Conservation (phyloP, 2,329 filamentous ascomycete species). For the Claviceps sp. region DNA sequence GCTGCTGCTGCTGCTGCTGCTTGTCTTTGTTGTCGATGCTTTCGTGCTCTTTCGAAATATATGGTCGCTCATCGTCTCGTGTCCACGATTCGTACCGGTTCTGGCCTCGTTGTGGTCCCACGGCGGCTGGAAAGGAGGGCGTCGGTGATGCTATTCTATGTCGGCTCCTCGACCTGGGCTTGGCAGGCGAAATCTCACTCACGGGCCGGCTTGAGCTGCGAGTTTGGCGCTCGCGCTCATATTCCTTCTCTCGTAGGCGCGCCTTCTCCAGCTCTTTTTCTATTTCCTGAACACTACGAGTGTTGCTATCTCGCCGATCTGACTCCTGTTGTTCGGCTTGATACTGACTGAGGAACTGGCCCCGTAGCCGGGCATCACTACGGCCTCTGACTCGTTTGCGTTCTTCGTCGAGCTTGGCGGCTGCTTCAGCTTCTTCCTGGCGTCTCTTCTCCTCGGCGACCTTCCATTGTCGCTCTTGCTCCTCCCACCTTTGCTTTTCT, state of each 20-base stretch:
- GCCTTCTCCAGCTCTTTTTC: conserved; percentile 56
- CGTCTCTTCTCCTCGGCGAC: conserved; percentile 59
- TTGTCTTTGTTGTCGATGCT: conserved; percentile 8
- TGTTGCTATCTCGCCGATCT: conserved; percentile 16
- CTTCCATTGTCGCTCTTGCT: conserved; percentile 65
- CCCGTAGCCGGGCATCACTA: conserved; percentile 57
- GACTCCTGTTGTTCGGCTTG: conserved; percentile 47
- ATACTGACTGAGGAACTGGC: conserved; percentile 80
- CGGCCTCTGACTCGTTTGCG: conserved; percentile 46
- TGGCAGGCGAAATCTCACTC: conserved; percentile 6
- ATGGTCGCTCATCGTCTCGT: conserved; percentile 50
- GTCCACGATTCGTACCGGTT: conserved; percentile 50
- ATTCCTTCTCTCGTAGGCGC: conserved; percentile 48
- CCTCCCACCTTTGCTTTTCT: conserved; percentile 63
- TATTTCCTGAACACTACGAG: conserved; percentile 54
- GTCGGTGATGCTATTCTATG: conserved; percentile 3
- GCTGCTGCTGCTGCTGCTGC: conserved; percentile 13
- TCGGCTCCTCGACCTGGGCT: conserved; percentile 14
- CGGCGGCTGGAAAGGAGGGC: not conserved
- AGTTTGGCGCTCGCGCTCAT: conserved; percentile 43
- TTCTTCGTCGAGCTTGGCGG: conserved; percentile 53
- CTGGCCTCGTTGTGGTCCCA: conserved; percentile 11
- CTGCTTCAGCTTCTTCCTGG: conserved; percentile 59
- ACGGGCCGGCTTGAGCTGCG: conserved; percentile 17
- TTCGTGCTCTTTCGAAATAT: conserved; percentile 41